Percentiles rank a stretch among this genome's conserved stretches.
phyloP scores from a whole-genome alignment of 2,329 filamentous ascomycete genomes.

The Amphichorda felina region DNA sequence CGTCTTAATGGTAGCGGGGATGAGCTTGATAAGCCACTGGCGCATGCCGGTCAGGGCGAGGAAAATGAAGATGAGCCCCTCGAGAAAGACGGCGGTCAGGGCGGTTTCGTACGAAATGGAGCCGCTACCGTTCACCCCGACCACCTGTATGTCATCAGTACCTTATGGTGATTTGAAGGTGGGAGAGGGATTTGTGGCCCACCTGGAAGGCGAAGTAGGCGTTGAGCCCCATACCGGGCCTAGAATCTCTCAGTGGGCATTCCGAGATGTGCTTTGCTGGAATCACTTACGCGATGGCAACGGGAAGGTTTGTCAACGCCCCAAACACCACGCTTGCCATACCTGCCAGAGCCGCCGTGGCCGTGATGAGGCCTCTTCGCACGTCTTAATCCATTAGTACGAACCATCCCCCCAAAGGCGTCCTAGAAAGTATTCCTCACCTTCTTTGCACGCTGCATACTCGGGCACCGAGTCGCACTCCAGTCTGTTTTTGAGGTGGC shows the following conservation, averaged over 20 bases:
- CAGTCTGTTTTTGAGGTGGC: too few species aligned
- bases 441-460: too few species aligned
- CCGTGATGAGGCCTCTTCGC: too few species aligned
- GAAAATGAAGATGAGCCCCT: constrained; percentile 75
- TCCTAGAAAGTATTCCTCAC: too few species aligned
- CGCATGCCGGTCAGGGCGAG: constrained; percentile 71
- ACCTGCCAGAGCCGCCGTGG: too few species aligned
- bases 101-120: constrained; percentile 64
- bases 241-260: constrained; percentile 24
- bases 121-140: constrained; percentile 65
- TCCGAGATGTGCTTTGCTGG: not conserved
- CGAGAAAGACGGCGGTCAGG: constrained; percentile 77
- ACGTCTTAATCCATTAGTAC: too few species aligned
- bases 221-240: constrained; percentile 52
- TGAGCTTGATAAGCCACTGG: constrained; percentile 77
- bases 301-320: too few species aligned
- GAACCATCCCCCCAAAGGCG: too few species aligned
- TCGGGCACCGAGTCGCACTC: too few species aligned
- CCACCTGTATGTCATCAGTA: constrained; percentile 31
- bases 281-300: constrained; percentile 62
- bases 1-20: constrained; percentile 76
- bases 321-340: too few species aligned
- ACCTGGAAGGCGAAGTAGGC: constrained; percentile 73
- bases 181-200: constrained; percentile 12
- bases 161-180: not conserved